Conservation (phyloP, 306 rosid species). For the Vicia sativa region DNA sequence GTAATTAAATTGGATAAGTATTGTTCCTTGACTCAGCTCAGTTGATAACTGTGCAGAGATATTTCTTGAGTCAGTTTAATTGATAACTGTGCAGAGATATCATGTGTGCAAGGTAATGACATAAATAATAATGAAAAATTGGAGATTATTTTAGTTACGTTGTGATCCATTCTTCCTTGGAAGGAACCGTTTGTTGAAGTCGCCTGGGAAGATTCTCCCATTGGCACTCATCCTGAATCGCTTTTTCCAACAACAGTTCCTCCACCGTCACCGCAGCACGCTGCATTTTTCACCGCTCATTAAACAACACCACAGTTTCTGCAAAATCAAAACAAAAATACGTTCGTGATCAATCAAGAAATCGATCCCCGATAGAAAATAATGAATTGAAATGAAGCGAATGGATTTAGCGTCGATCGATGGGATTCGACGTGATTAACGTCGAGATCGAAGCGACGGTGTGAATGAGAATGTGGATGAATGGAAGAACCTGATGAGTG, state of each 20-base stretch:
- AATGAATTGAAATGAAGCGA: constrained; percentile 7
- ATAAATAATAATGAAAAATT: too few species aligned
- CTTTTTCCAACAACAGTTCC: constrained; percentile 70
- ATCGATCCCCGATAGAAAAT: neutral
- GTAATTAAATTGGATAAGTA: neutral
- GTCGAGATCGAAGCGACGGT: constrained; percentile 4
- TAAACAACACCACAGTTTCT: constrained; percentile 41
- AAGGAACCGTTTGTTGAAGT: constrained; percentile 66
- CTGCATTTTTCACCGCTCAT: constrained; percentile 61
- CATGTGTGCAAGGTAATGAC: too few species aligned
- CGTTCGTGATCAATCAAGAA: neutral
- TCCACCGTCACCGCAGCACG: constrained; percentile 61
- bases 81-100: too few species aligned
- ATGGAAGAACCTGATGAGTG: constrained; percentile 33
- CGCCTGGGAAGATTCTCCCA: constrained; percentile 90
- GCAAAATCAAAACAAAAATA: neutral
- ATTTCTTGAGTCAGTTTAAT: too few species aligned
- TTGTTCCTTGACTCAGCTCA: too few species aligned
- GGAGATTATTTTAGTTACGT: constrained; percentile 49
- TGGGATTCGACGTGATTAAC: neutral
- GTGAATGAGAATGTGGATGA: constrained; percentile 13
- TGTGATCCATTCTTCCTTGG: constrained; percentile 90
- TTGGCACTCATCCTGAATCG: constrained; percentile 76
- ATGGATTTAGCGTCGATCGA: neutral
- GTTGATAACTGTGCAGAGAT: too few species aligned